Evolutionary conservation across 805 yeast genomes (phyloP).

Genomic region (Candida oleophila): DNA sequence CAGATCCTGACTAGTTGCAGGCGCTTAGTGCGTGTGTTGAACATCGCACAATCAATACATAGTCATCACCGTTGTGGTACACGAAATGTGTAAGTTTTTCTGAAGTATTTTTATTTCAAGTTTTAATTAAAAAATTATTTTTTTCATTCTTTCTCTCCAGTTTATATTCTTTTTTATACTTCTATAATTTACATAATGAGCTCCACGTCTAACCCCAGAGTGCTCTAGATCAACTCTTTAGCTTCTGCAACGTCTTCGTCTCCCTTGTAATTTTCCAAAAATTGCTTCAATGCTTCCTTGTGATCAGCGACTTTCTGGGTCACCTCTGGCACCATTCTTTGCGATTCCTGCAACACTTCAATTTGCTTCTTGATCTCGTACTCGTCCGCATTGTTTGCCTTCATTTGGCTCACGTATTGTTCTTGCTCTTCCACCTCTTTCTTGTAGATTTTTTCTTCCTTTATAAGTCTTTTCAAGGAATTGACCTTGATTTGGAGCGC

Average conservation of each 20-base stretch:
- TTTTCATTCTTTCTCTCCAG: no score
- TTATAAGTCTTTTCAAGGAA: conserved; percentile 66
- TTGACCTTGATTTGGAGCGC: conserved; percentile 67
- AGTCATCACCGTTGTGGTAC: no score
- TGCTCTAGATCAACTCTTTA: conserved; percentile 15
- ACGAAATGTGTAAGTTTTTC: no score
- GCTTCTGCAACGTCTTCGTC: conserved; percentile 34
- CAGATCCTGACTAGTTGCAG: no score
- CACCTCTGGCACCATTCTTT: conserved; percentile 36
- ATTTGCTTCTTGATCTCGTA: conserved; percentile 59
- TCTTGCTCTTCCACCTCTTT: conserved; percentile 59
- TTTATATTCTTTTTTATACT: no score
- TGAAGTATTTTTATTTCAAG: no score
- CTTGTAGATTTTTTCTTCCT: conserved; percentile 62
- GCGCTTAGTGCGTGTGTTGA: no score
- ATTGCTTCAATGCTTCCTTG: conserved; percentile 33
- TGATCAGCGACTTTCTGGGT: conserved; percentile 17
- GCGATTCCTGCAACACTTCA: conserved; percentile 37
- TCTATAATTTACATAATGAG: no score
- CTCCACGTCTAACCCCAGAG: no score
- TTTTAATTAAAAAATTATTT: no score
- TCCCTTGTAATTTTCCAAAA: conserved; percentile 32
- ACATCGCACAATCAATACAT: no score
- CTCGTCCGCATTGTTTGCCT: conserved; percentile 49
- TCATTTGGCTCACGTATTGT: conserved; percentile 46